A percentile compares a stretch with the other conserved stretches of the same genome.
phyloP scores from a whole-genome alignment of 2,329 filamentous ascomycete species.

The Lizonia empirigonia region DNA sequence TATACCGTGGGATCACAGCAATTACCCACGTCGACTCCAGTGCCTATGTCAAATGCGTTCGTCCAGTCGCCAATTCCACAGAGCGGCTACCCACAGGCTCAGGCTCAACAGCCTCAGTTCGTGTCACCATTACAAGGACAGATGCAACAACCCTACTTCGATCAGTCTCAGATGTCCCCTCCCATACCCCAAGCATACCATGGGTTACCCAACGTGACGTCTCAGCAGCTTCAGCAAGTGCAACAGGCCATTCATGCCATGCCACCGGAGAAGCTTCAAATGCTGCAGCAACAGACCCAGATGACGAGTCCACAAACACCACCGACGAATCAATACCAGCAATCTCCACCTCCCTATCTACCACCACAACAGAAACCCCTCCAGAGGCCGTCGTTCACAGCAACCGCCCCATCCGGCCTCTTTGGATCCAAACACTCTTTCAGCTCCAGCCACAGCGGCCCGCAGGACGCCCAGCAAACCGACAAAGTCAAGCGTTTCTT shows the following conservation, averaged over 20 bases:
- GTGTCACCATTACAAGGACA: constrained; percentile 17
- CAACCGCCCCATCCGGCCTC: constrained; percentile 33
- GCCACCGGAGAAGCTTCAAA: constrained; percentile 40
- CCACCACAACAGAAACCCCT: constrained; percentile 26
- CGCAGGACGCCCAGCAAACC: constrained; percentile 37
- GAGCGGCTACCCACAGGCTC: constrained; percentile 23
- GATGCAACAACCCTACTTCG: constrained; percentile 17
- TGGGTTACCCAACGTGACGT: constrained; percentile 31
- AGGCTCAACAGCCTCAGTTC: constrained; percentile 19
- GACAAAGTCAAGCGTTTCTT: constrained; percentile 44
- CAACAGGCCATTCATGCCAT: constrained; percentile 39
- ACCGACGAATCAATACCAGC: constrained; percentile 6
- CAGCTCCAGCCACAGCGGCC: constrained; percentile 26
- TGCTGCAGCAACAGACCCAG: constrained; percentile 39
- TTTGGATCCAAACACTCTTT: constrained; percentile 31
- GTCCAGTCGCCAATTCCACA: constrained; percentile 19
- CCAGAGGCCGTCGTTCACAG: constrained; percentile 29
- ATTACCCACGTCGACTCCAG: constrained; percentile 25
- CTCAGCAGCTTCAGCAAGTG: constrained; percentile 38
- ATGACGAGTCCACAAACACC: constrained; percentile 17
- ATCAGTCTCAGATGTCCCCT: constrained; percentile 19
- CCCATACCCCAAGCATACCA: constrained; percentile 26
- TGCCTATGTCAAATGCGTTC: constrained; percentile 20
- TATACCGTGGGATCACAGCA: constrained; percentile 27
- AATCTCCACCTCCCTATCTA: constrained; percentile 5